Evolutionary conservation across 768 basidiomycete genomes (phyloP).

Genomic region (Leccinum obscurum): DNA sequence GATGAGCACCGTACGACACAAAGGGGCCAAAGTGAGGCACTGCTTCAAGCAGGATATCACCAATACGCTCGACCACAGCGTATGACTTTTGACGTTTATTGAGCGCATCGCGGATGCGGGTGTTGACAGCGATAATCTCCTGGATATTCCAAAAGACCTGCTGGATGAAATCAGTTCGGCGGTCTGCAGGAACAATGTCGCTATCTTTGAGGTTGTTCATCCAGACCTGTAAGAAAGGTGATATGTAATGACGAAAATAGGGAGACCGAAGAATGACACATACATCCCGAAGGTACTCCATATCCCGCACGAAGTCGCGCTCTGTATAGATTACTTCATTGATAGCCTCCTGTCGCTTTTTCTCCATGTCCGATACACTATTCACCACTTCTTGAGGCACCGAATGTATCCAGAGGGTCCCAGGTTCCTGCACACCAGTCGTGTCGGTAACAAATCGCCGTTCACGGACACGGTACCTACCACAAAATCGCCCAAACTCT

Average conservation of each 20-base stretch:
- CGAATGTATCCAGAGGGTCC: constrained; percentile 93
- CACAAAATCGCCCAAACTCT: constrained; percentile 78
- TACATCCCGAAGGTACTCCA: constrained; percentile 97
- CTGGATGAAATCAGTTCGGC: constrained; percentile 81
- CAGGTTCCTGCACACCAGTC: constrained; percentile 57
- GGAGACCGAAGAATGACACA: constrained; percentile 29
- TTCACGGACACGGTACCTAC: constrained; percentile 38
- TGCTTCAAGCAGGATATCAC: constrained; percentile 85
- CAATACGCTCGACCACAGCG: constrained; percentile 89
- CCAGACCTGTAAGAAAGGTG: constrained; percentile 63
- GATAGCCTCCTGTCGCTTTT: constrained; percentile 96
- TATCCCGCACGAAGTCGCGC: constrained; percentile 94
- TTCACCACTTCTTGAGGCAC: constrained; percentile 94
- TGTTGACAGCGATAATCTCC: constrained; percentile 92
- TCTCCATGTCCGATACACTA: constrained; percentile 89
- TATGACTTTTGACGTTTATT: constrained; percentile 95
- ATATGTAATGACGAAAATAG: constrained; percentile 1
- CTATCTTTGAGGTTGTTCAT: constrained; percentile 78
- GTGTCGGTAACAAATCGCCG: constrained; percentile 8
- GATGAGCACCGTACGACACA: constrained; percentile 93
- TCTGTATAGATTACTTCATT: constrained; percentile 96
- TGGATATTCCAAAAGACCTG: constrained; percentile 99
- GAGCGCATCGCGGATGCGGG: constrained; percentile 85
- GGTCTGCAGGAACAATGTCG: constrained; percentile 72
- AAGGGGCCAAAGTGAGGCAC: constrained; percentile 91